Conservation (phyloP, 176 grass and related monocot genomes). For the Cymbopogon citratus region DNA sequence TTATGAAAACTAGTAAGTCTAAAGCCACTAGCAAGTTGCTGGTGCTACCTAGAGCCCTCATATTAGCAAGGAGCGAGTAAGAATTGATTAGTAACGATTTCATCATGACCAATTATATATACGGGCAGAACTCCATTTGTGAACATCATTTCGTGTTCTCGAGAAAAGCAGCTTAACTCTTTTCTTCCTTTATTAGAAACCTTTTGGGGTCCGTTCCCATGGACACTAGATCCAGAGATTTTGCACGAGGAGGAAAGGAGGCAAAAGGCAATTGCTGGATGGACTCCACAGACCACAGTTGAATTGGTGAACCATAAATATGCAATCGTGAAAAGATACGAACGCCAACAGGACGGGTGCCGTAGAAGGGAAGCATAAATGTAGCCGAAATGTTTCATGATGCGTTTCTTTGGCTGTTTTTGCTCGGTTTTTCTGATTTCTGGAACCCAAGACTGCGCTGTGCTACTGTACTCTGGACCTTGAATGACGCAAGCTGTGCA, state of each 20-base stretch:
- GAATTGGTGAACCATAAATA: conserved; percentile 2
- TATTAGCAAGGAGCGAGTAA: not conserved
- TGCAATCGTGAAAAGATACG: not conserved
- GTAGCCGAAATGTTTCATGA: conserved; percentile 31
- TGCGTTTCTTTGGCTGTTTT: conserved; percentile 16
- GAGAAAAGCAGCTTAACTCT: no score
- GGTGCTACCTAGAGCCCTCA: not conserved
- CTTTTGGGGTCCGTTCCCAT: not conserved
- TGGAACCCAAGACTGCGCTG: conserved; percentile 30
- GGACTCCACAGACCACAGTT: not conserved
- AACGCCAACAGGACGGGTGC: not conserved
- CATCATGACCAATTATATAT: not conserved
- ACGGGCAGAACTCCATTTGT: not conserved
- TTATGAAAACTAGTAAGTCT: not conserved
- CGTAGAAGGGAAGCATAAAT: conserved; percentile 28
- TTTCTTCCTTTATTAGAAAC: not conserved
- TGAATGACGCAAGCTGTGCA: conserved; percentile 6
- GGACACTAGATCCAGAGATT: not conserved
- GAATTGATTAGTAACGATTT: not conserved
- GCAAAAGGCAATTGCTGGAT: conserved; percentile 6
- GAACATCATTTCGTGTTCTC: not conserved
- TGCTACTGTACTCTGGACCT: not conserved
- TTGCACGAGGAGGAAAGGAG: not conserved
- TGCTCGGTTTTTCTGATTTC: conserved; percentile 13
- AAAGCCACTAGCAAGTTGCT: not conserved